phyloP scores from a whole-genome alignment of 768 basidiomycete genomes.

The Xerocomellus chrysenteron region DNA sequence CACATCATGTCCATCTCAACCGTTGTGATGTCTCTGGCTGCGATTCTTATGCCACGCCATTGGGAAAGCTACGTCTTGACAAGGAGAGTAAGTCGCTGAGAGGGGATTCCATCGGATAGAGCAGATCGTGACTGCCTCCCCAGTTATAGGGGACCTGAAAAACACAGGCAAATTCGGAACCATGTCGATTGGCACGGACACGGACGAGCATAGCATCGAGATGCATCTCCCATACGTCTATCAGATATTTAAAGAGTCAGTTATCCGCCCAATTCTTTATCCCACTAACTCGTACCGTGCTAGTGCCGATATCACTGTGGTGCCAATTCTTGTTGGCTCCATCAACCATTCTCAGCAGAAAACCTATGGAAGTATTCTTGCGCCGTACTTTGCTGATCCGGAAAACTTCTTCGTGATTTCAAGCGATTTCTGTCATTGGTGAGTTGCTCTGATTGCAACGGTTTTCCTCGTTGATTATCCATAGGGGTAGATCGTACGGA shows the following conservation, averaged over 20 bases:
- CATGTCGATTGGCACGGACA: conserved; percentile 70
- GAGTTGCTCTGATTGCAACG: conserved; percentile 18
- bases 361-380: conserved; percentile 67
- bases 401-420: conserved; percentile 90
- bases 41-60: conserved; percentile 75
- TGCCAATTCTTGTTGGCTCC: conserved; percentile 89
- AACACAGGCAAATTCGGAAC: conserved; percentile 52
- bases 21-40: conserved; percentile 87
- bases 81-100: conserved; percentile 56
- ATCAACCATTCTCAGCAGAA: conserved; percentile 60
- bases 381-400: conserved; percentile 73
- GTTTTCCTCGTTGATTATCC: neutral
- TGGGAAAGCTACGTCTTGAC: conserved; percentile 82
- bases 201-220: conserved; percentile 96
- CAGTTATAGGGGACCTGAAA: conserved; percentile 19
- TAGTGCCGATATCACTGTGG: conserved; percentile 74
- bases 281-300: neutral
- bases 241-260: conserved; percentile 79
- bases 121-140: conserved; percentile 4
- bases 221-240: conserved; percentile 95
- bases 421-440: conserved; percentile 99
- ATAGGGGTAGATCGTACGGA: conserved; percentile 80
- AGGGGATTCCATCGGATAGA: neutral
- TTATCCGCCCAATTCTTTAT: neutral
- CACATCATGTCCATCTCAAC: conserved; percentile 86